Evolutionary conservation across 371 early-diverging fungal species (phyloP).

Genomic region (Apophysomyces sp.): DNA sequence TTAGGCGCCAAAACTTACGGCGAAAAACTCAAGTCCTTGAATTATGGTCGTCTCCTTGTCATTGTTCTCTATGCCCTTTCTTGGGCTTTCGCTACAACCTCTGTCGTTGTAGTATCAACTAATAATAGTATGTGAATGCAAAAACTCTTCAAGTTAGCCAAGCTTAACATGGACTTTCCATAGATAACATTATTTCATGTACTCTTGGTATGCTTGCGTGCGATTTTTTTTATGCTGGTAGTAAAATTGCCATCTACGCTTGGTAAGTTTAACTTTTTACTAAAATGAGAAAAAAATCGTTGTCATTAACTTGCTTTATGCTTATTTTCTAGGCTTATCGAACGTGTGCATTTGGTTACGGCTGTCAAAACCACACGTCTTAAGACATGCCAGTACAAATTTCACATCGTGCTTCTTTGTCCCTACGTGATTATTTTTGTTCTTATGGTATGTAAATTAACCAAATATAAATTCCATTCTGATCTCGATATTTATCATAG

Average conservation of each 20-base stretch:
- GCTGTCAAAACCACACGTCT: slow-evolving; percentile 14
- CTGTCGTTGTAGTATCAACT: slow-evolving; percentile 40
- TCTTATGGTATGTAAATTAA: slow-evolving; percentile 37
- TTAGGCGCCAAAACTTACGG: slow-evolving; percentile 40
- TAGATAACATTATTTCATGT: slow-evolving; percentile 44
- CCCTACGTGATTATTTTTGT: slow-evolving; percentile 49
- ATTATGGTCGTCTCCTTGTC: slow-evolving; percentile 41
- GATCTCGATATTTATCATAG: slow-evolving; percentile 7
- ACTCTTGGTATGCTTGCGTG: slow-evolving; percentile 46
- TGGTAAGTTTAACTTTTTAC: too few species aligned
- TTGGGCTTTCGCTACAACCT: slow-evolving; percentile 44
- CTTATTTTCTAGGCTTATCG: slow-evolving; percentile 18
- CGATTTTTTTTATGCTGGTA: slow-evolving; percentile 48
- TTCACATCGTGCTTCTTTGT: slow-evolving; percentile 23
- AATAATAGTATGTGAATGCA: slow-evolving; percentile 32
- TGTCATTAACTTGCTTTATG: background rate
- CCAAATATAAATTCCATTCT: background rate
- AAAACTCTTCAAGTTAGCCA: background rate
- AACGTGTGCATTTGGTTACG: slow-evolving; percentile 28
- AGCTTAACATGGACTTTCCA: background rate
- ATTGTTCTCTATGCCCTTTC: slow-evolving; percentile 36
- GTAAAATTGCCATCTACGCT: slow-evolving; percentile 45
- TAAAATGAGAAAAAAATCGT: background rate
- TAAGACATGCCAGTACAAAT: slow-evolving; percentile 19
- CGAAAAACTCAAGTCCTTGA: slow-evolving; percentile 32